phyloP scores from a whole-genome alignment of 192 early-diverging fungal species.

The Umbelopsis vinacea region DNA sequence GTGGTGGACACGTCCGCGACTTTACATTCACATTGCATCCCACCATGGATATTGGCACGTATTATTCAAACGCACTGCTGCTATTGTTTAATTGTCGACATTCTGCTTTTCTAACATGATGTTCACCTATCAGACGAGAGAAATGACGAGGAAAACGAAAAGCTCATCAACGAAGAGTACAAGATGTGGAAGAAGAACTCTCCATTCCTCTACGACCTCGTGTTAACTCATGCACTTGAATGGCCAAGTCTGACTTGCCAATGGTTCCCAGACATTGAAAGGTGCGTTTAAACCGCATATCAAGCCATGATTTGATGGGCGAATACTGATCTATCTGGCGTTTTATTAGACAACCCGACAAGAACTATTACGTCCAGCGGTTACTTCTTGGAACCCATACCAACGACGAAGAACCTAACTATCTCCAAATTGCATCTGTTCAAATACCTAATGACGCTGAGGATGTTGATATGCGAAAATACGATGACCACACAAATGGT shows the following conservation, averaged over 20 bases:
- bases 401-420: conserved; percentile 94
- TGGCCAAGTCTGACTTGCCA: conserved; percentile 98
- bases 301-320: background rate
- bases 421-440: conserved; percentile 93
- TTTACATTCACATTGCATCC: background rate
- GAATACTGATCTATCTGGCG: background rate
- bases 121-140: background rate
- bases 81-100: too few species aligned
- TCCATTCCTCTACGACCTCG: conserved; percentile 97
- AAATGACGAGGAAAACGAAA: conserved; percentile 60
- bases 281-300: conserved; percentile 46
- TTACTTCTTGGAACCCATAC: conserved; percentile 96
- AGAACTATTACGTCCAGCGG: conserved; percentile 89
- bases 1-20: conserved; percentile 8
- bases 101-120: background rate
- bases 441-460: conserved; percentile 48
- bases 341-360: conserved; percentile 64
- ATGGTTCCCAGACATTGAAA: conserved; percentile 95
- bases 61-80: background rate
- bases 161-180: conserved; percentile 95
- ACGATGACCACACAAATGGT: conserved; percentile 69
- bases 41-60: conserved; percentile 13
- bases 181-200: conserved; percentile 99
- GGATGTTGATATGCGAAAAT: conserved; percentile 28
- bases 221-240: conserved; percentile 97